Base-by-base conservation (phyloP, 371 early-diverging fungal genomes). In the Mortierella polycephala region DNA sequence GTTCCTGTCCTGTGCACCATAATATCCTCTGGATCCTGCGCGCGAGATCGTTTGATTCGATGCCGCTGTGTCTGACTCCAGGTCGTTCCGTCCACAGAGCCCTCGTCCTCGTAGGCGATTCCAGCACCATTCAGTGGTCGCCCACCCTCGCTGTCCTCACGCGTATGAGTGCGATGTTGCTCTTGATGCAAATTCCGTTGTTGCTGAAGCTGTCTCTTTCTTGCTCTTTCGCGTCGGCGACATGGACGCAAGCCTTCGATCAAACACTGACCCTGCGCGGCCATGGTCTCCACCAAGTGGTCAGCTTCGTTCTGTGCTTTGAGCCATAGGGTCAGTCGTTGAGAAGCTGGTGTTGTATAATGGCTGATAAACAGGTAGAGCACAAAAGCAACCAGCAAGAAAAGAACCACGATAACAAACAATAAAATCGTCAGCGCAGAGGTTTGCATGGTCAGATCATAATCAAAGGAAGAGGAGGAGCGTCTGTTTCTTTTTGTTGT, bases 291-390 rank as follows among this genome's bases (percentile, higher is more conserved):
- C 9, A 64, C 77, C 51, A 77, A 39, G 50, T 65, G 69, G 30
- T 77, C 77, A 3, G 72, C 77, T 9, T 77, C 69, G 52, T 57
- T 77, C 45, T 71, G 72, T 16, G 77, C 68, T 42, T 71, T 77
- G 11, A 77, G 65, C 77, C 72, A 71, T 64, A 68, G 56, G 10
- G 64, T 51, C 13, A 77, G 50, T 46, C 69, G 72, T 23, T 77
- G 67, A n/a, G 77, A 77, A 8, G 61, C 57, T 4, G 69, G 77
- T 18, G 69, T 71, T 7, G 65, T 60, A 7, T 71, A 62, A 42
- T 60, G 72, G 13, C 64, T 68, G 62, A 77, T 68, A 16, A 71
- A 61, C 1, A 76, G 40, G 44, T 64, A 77, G 20, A 77, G 62
- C 20, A 71, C n/a, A 44, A 77, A 77, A 10, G 69, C 55, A 0